A percentile compares a stretch with the other conserved stretches of the same genome.
Evolutionary conservation across 257 asterid species (phyloP).

Genomic region (Thymus quinquecostatus): DNA sequence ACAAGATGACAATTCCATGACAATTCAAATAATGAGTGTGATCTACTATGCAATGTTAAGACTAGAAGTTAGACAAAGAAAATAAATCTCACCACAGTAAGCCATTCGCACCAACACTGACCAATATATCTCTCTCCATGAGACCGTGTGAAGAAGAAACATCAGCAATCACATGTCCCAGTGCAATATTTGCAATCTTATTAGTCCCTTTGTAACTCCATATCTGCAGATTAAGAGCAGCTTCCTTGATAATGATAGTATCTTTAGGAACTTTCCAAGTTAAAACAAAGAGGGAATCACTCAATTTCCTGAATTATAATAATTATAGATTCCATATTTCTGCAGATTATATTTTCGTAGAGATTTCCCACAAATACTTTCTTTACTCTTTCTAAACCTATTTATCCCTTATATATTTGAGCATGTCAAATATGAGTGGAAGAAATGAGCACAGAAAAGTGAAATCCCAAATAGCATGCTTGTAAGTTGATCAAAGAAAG

Average conservation of each 20-base stretch:
- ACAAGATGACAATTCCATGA: constrained; percentile 8
- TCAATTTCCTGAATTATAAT: no score
- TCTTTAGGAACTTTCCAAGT: no score
- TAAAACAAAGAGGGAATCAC: no score
- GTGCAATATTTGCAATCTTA: constrained; percentile 52
- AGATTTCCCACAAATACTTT: no score
- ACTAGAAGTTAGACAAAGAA: background rate
- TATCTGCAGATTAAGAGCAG: constrained; percentile 56
- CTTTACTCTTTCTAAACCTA: no score
- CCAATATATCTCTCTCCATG: constrained; percentile 53
- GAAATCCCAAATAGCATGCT: constrained; percentile 1
- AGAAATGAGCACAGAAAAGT: constrained; percentile 21
- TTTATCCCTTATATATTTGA: no score
- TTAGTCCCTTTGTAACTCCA: constrained; percentile 66
- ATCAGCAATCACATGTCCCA: constrained; percentile 61
- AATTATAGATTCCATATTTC: no score
- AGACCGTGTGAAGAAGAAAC: constrained; percentile 57
- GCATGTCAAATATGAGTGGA: no score
- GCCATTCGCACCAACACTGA: constrained; percentile 61
- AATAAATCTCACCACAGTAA: constrained; percentile 54
- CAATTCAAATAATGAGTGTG: constrained; percentile 23
- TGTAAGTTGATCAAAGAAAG: background rate
- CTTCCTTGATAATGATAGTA: no score
- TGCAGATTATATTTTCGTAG: no score
- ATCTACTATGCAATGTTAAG: constrained; percentile 7